Base-by-base conservation (phyloP, 2,329 filamentous ascomycete genomes). In the Hirsutella minnesotensis region DNA sequence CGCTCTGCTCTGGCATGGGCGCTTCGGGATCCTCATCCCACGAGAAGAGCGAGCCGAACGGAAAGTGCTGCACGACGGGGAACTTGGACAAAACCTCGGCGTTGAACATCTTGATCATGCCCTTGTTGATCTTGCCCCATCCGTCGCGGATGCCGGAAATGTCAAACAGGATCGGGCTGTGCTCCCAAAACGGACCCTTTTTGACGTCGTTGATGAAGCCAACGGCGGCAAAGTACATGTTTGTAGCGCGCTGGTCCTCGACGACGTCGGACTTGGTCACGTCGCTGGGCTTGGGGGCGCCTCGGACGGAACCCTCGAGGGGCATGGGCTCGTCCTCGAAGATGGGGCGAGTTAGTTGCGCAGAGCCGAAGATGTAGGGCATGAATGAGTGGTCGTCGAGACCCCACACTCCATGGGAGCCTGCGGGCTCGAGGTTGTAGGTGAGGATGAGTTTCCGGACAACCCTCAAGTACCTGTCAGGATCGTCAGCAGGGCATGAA, bases 51-150 rank as follows among this genome's bases (percentile, higher is more conserved):
- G 80, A 83, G 21, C 86, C 86, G 51, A 92, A 90, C 3, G 74
- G 77, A 51, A 92, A 96, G 63, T 98, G 92, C 63, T 98, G 92
- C n/a, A 98, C 87, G 3, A 98, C 92, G 3, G 92, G 92, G 57
- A 95, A 95, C 62, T 98, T 98, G 33, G 85, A 86, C 13, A 98
- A 70, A 3, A 98, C 92, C 66, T 98, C 92, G 16, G 86, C 92
- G 51, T 94, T 88, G 67, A 90, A 98, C 92, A 98, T 98, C 65
- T 96, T 98, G 55, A 98, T 79, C 92, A 98, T 96, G 41, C 92
- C 92, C 81, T 89, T 89, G 64, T 98, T 96, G 56, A 98, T 95
- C 69, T 98, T 98, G 30, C 85, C 92, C 92, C 92, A 98, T n/a
- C 92, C 86, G 44, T 83, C 81, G 51, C 78, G 79, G 49, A 98